These are phyloP conservation scores for Globisporangium orthogonon DNA, from an alignment of 352 stramenopile genomes.

Conservation along the genomic window DNA sequence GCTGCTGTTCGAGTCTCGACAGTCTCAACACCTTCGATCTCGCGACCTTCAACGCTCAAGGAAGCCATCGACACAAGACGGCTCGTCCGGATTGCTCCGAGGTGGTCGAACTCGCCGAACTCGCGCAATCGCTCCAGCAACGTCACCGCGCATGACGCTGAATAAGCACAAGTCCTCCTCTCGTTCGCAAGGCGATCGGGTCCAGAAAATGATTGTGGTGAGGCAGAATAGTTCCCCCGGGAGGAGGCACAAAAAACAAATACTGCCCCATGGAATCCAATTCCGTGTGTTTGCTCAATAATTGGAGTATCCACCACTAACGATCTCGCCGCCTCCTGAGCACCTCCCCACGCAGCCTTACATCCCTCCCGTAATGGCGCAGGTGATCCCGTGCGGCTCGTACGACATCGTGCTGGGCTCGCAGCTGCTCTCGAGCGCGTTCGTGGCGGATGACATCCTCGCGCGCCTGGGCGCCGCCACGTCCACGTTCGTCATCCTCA, in stretches of 20 bases:
- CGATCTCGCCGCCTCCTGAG: neutral
- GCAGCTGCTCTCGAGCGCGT: constrained; percentile 50
- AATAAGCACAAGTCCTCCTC: constrained; percentile 14
- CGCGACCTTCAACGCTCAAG: neutral
- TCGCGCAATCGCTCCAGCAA: constrained; percentile 7
- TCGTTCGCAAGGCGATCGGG: no score
- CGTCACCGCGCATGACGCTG: constrained; percentile 16
- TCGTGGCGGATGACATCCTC: constrained; percentile 60
- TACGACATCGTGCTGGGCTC: constrained; percentile 82
- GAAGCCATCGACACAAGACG: neutral
- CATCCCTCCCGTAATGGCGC: neutral
- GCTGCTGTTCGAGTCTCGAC: neutral
- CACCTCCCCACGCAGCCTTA: neutral
- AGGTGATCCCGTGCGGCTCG: constrained; percentile 64
- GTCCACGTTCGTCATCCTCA: constrained; percentile 80
- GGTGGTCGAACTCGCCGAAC: no score
- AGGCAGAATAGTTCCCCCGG: neutral
- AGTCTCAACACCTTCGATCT: neutral
- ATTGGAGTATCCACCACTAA: neutral
- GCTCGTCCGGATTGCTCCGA: neutral
- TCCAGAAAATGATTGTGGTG: neutral
- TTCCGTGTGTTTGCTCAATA: neutral
- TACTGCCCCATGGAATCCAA: neutral
- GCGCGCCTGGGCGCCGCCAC: constrained; percentile 32
- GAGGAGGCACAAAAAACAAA: neutral